phyloP scores from a whole-genome alignment of 495 filamentous ascomycete species.

The Penicillium pancosmium region DNA sequence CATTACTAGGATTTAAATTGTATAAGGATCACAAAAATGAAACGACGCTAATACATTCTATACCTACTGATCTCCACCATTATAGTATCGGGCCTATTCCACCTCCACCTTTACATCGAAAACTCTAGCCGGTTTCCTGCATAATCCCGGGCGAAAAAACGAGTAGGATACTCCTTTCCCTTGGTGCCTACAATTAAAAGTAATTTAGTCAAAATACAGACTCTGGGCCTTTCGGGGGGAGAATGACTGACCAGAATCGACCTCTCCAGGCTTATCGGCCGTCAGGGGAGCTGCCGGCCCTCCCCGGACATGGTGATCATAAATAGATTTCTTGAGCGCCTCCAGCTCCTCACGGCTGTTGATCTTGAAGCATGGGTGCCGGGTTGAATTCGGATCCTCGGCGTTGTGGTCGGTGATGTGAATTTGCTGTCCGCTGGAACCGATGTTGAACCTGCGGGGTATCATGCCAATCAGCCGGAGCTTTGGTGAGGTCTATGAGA shows the following conservation, averaged over 20 bases:
- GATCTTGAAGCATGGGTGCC: constrained; percentile 63
- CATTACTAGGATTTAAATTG: not conserved
- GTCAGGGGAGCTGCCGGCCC: constrained; percentile 52
- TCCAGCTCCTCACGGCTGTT: constrained; percentile 46
- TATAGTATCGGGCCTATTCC: not conserved
- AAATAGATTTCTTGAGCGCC: constrained; percentile 51
- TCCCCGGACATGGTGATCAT: constrained; percentile 53
- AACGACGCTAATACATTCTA: not conserved
- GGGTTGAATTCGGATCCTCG: constrained; percentile 46
- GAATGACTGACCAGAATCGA: constrained; percentile 47
- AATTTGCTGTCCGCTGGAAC: constrained; percentile 58
- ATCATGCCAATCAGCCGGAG: not conserved
- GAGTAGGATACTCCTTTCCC: constrained; percentile 59
- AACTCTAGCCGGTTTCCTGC: constrained; percentile 66
- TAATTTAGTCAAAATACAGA: not conserved
- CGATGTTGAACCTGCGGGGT: constrained; percentile 56
- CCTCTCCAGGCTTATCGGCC: constrained; percentile 57
- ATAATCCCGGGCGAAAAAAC: constrained; percentile 67
- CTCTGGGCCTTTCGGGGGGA: not conserved
- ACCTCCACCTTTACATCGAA: constrained; percentile 40
- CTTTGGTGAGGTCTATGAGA: not conserved
- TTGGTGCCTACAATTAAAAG: constrained; percentile 39
- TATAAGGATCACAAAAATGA: not conserved
- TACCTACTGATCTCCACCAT: not conserved
- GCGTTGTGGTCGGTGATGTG: constrained; percentile 54